Base-by-base conservation (phyloP, 768 basidiomycete genomes). In the Tulasnella sp. region DNA sequence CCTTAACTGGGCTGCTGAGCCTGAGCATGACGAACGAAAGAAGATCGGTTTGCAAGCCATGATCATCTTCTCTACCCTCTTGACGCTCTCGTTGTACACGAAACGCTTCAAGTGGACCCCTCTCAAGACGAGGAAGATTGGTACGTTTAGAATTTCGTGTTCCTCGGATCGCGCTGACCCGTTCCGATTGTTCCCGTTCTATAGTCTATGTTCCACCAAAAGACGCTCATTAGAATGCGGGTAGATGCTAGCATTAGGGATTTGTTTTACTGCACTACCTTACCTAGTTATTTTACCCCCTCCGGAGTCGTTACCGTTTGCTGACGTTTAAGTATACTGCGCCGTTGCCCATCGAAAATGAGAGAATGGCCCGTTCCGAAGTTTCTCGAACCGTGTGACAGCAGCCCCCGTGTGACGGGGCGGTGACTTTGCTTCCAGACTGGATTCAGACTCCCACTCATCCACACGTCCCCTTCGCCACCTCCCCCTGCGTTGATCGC, bases 1-100 rank as follows among this genome's bases (percentile, higher is more conserved):
- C 91, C 85, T 99, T 71, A 90, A 90, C 85, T 99, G 96, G 96
- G 94, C 97, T 22, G 89, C 97, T 76, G 97, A 99, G 83, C 97
- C 97, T 38, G 97, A 99, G 83, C 93, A 96, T 81, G 97, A 99
- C 82, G 92, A 96, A 83, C 88, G 97, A 83, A 99, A 99, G 88
- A 96, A 94, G 88, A 91, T 91, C 82, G 97, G 97, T 79, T 86
- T 99, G 83, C 96, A 98, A 85, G 96, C 95, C 29, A 90, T 96
- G 80, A 96, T 98, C 82, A 86, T 99, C 82, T 92, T 99, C 85
- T 93, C 96, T 58, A 84, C 90, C 15, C 86, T 98, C 82, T 91
- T 90, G 73, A 89, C 89, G 22, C 81, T 97, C 82, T 91, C 90
- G 79, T 82, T 99, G 79, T 95, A 94, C 82, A 88, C 96, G 82